Evolutionary conservation across 2,329 filamentous ascomycete genomes (phyloP).

Genomic region (Phialocephala sp.): DNA sequence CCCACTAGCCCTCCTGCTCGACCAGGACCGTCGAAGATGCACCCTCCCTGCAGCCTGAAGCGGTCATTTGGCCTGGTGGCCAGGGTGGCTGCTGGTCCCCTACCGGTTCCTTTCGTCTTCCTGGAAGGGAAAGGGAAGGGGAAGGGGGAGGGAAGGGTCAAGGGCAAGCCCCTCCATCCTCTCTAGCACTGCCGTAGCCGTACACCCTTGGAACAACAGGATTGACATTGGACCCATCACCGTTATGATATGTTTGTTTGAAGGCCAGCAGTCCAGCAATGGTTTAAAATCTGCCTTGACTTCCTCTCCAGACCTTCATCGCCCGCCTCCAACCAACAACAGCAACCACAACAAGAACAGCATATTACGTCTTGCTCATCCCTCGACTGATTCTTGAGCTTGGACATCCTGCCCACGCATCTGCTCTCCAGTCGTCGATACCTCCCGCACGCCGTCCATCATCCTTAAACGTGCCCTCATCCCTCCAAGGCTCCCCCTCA

Average conservation of each 20-base stretch:
- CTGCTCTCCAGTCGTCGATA: constrained; percentile 11
- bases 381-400: constrained; percentile 18
- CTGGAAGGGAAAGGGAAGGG: constrained; percentile 5
- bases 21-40: constrained; percentile 13
- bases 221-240: constrained; percentile 25
- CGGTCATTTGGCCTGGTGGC: constrained; percentile 22
- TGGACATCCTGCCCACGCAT: constrained; percentile 3
- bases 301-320: constrained; percentile 24
- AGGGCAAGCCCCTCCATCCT: constrained; percentile 15
- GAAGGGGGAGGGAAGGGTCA: constrained; percentile 7
- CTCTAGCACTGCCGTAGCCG: constrained; percentile 27
- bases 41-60: constrained; percentile 18
- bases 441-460: constrained; percentile 10
- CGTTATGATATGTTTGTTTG: constrained; percentile 23
- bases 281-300: constrained; percentile 30
- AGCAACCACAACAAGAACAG: constrained; percentile 4
- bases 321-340: constrained; percentile 9
- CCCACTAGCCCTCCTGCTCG: constrained; percentile 7
- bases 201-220: constrained; percentile 21
- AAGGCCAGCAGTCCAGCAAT: constrained; percentile 14
- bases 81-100: constrained; percentile 13
- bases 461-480: constrained; percentile 21
- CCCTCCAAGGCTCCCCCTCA: constrained; percentile 14
- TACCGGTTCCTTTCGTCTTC: constrained; percentile 15
- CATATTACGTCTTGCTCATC: constrained; percentile 12